Evolutionary conservation across 177 flowering plant genomes (phyloP), one percentile per base, ranked within the genome.

Genomic region (Vitis hybrid): DNA sequence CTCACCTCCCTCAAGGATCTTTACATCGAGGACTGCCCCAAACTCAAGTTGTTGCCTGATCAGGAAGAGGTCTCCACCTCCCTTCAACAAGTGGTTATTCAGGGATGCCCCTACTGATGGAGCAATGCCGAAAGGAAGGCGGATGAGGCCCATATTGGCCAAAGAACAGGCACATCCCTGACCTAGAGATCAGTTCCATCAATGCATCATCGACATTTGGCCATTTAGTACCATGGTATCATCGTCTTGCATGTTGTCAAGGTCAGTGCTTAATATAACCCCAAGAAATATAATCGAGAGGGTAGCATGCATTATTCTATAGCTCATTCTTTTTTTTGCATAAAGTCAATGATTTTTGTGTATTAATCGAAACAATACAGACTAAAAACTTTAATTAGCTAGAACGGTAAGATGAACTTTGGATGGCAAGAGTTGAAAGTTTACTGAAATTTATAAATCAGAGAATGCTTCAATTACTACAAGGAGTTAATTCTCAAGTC

Each of bases 61-160:
- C 24, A 59, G 30, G 77, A 74, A 3, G 70, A 73, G 1, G 32
- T 74, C 15, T 54, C 73, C 18, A 6, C 35, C 1, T 69, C 70
- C 27, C 65, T 74, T 24, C 21, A 61, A 27, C 68, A 70, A 51
- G 46, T 75, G 66, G 27, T n/a, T 24, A 75, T 75, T 14, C 41
- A 35, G 8, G 73, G 66, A 41, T 66, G 73, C 55, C 68, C 20
- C 24, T 59, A 17, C 51, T 74, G 27, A 18, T 24, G 49, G 50
- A 64, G 21, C 71, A 52, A 14, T 74, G 73, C 56, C 58, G 18
- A 24, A 57, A 21, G 62, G 63, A 66, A 51, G 12, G 32, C 6
- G 66, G 55, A 18, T 35, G 58, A 20, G 77, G 77, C n/a, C 20
- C 21, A 8, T 69, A 74, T 35, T 64, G 77, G 77, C 55, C 72